phyloP scores from a whole-genome alignment of 2,329 filamentous ascomycete genomes.

The Diaporthe citrichinensis region DNA sequence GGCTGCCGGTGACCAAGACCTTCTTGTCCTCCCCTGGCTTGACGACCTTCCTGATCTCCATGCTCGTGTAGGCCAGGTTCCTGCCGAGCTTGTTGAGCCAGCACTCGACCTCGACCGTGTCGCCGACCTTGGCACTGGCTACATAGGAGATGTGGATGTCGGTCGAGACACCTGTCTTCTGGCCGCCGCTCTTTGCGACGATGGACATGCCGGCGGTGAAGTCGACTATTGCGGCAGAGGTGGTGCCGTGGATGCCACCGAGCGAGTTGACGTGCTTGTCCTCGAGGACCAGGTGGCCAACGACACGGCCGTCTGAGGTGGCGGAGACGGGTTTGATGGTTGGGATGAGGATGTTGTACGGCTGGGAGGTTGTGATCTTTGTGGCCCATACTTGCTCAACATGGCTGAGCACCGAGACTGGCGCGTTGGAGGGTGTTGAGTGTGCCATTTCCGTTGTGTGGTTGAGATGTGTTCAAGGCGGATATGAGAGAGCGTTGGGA shows the following conservation, averaged over 20 bases:
- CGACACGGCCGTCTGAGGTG: slow-evolving; percentile 59
- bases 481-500: not conserved
- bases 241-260: slow-evolving; percentile 78
- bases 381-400: slow-evolving; percentile 51
- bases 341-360: slow-evolving; percentile 68
- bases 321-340: slow-evolving; percentile 61
- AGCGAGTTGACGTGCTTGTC: slow-evolving; percentile 76
- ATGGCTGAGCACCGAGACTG: slow-evolving; percentile 44
- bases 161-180: slow-evolving; percentile 77
- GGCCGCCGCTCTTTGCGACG: slow-evolving; percentile 72
- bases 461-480: not conserved
- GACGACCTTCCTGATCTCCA: slow-evolving; percentile 73
- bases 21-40: slow-evolving; percentile 36
- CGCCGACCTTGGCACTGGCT: slow-evolving; percentile 73
- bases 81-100: slow-evolving; percentile 76
- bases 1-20: slow-evolving; percentile 42
- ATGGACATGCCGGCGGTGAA: slow-evolving; percentile 82
- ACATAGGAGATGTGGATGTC: slow-evolving; percentile 83
- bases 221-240: slow-evolving; percentile 79
- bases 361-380: slow-evolving; percentile 62
- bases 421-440: slow-evolving; percentile 17
- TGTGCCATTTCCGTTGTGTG: slow-evolving; percentile 32
- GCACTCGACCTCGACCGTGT: slow-evolving; percentile 78
- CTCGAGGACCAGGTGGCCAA: slow-evolving; percentile 62
- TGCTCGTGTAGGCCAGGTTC: slow-evolving; percentile 76